Percentiles rank a stretch among this genome's conserved stretches.
phyloP scores from a whole-genome alignment of 2,329 filamentous ascomycete species.

The Epichloe hybrida region DNA sequence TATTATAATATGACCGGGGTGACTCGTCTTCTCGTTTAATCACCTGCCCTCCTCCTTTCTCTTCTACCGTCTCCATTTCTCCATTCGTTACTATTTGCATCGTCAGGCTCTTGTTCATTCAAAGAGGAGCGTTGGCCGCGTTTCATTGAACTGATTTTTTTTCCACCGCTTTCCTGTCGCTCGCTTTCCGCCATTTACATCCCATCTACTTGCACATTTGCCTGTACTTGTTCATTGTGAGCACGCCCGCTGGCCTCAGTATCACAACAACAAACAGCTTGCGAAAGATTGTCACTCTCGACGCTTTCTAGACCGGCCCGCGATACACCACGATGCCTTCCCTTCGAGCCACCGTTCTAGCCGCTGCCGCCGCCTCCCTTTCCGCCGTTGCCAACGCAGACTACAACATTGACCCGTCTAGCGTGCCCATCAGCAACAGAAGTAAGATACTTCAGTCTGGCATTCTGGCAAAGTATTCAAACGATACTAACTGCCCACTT shows the following conservation, averaged over 20 bases:
- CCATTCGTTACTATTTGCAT: neutral
- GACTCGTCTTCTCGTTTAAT: neutral
- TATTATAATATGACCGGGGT: no score
- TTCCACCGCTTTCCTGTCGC: neutral
- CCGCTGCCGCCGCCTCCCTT: conserved; percentile 36
- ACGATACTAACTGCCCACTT: conserved; percentile 9
- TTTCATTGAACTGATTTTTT: neutral
- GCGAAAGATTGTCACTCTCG: neutral
- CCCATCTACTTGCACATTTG: neutral
- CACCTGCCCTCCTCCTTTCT: neutral
- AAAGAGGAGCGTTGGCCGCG: neutral
- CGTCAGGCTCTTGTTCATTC: neutral
- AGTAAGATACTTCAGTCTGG: conserved; percentile 27
- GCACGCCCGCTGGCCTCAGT: neutral
- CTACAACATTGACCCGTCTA: conserved; percentile 48
- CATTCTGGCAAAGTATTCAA: neutral
- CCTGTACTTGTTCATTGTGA: neutral
- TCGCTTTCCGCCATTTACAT: neutral
- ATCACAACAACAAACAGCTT: neutral
- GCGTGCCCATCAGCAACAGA: conserved; percentile 38
- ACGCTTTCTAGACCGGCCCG: neutral
- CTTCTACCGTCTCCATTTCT: neutral
- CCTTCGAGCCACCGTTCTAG: conserved; percentile 37
- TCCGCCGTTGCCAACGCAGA: conserved; percentile 39
- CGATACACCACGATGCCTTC: conserved; percentile 35